phyloP scores from a whole-genome alignment of 2,329 filamentous ascomycete genomes.

The Ceratocystis albifundus region DNA sequence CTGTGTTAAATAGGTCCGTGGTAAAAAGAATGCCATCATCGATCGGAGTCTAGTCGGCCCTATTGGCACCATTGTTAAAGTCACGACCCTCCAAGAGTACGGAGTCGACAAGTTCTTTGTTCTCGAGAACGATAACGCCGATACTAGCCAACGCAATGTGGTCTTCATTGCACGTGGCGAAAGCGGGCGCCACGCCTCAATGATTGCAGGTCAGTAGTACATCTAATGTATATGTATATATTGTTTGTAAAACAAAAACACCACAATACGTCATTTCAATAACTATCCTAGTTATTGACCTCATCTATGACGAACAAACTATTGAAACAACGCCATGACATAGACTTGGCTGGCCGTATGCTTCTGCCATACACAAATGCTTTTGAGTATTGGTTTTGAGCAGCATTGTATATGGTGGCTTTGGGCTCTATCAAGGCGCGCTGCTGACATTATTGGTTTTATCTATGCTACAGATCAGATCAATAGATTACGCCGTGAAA shows the following conservation, averaged over 20 bases:
- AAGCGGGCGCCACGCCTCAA: slow-evolving; percentile 68
- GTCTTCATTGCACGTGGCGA: slow-evolving; percentile 89
- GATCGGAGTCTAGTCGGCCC: slow-evolving; percentile 83
- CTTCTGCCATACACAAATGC: neutral
- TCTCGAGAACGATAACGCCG: slow-evolving; percentile 88
- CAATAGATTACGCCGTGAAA: slow-evolving; percentile 75
- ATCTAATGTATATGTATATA: neutral
- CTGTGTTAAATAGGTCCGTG: slow-evolving; percentile 59
- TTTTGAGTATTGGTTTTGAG: neutral
- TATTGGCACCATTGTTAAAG: slow-evolving; percentile 84
- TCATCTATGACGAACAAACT: neutral
- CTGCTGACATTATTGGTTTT: slow-evolving; percentile 10
- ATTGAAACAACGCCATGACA: neutral
- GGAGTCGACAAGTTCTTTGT: slow-evolving; percentile 97
- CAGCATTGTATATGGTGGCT: neutral
- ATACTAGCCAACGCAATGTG: slow-evolving; percentile 87
- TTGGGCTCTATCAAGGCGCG: neutral
- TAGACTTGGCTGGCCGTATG: neutral
- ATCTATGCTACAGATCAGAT: slow-evolving; percentile 59
- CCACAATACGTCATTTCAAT: neutral
- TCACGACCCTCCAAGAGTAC: slow-evolving; percentile 90
- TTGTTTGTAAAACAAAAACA: neutral
- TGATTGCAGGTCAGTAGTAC: slow-evolving; percentile 66
- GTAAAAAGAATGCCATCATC: slow-evolving; percentile 96
- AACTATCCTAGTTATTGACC: neutral